phyloP scores from a whole-genome alignment of 257 asterid species.

The Asclepias syriaca region DNA sequence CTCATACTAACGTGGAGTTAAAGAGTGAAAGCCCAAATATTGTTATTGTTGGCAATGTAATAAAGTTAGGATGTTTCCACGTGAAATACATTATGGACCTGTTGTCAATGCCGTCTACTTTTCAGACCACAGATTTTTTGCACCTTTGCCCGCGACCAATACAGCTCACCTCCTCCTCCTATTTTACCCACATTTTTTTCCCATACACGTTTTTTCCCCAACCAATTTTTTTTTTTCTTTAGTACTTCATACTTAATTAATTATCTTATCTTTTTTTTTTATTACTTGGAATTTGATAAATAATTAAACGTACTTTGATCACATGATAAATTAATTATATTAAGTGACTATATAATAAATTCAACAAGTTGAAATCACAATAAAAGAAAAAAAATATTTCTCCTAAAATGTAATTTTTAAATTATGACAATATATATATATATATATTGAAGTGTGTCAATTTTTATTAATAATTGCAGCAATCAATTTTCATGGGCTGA shows the following conservation, averaged over 20 bases:
- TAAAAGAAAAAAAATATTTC: too few relatives aligned
- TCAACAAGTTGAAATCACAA: too few relatives aligned
- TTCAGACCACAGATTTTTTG: constrained; percentile 9
- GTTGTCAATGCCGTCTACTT: constrained; percentile 1
- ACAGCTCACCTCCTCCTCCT: not conserved
- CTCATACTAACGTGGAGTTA: too few relatives aligned
- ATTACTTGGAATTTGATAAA: not conserved
- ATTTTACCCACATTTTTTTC: not conserved
- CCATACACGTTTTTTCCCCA: not conserved
- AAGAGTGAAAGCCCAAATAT: too few relatives aligned
- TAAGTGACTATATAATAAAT: too few relatives aligned
- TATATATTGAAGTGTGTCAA: too few relatives aligned
- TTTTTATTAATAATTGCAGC: too few relatives aligned
- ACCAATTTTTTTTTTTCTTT: not conserved
- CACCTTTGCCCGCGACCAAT: constrained; percentile 4
- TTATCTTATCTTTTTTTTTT: not conserved
- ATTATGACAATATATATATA: too few relatives aligned
- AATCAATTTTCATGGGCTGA: too few relatives aligned
- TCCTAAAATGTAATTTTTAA: too few relatives aligned
- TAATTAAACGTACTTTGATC: too few relatives aligned
- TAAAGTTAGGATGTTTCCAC: constrained; percentile 5
- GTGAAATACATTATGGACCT: constrained; percentile 10
- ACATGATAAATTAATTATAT: too few relatives aligned
- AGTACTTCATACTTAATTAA: not conserved
- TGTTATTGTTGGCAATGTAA: not conserved